phyloP scores from a whole-genome alignment of 1,284 basidiomycete species.

The Ustilago hordei region DNA sequence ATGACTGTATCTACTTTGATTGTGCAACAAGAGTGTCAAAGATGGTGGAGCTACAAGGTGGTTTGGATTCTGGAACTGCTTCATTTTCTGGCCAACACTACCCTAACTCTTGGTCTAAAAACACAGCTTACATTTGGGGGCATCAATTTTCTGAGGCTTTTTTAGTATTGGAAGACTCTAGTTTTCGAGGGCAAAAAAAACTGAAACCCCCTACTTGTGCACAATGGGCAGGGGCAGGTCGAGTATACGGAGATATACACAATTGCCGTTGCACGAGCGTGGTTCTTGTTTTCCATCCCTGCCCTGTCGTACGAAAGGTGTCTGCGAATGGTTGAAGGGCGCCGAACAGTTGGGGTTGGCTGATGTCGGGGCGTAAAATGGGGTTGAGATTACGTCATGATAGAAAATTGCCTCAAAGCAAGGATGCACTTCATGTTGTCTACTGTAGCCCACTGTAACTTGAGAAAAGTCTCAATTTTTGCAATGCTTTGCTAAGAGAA shows the following conservation, averaged over 20 bases:
- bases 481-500: slow-evolving; percentile 15
- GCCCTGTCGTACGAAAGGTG: background rate
- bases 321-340: background rate
- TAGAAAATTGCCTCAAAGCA: slow-evolving; percentile 17
- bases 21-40: too few relatives aligned
- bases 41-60: too few relatives aligned
- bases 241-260: slow-evolving; percentile 16
- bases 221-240: background rate
- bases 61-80: too few relatives aligned
- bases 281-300: background rate
- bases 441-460: background rate
- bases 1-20: too few relatives aligned
- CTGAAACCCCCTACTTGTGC: too few relatives aligned
- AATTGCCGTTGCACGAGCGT: slow-evolving; percentile 5
- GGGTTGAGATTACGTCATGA: slow-evolving; percentile 24
- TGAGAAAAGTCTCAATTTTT: too few relatives aligned
- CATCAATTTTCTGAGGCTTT: too few relatives aligned
- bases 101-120: too few relatives aligned
- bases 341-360: background rate
- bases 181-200: too few relatives aligned
- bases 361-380: background rate
- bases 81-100: too few relatives aligned
- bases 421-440: slow-evolving; percentile 5
- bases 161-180: too few relatives aligned
- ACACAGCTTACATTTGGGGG: too few relatives aligned